Base-by-base conservation (phyloP, 257 asterid species). In the Forsythia viridissima region DNA sequence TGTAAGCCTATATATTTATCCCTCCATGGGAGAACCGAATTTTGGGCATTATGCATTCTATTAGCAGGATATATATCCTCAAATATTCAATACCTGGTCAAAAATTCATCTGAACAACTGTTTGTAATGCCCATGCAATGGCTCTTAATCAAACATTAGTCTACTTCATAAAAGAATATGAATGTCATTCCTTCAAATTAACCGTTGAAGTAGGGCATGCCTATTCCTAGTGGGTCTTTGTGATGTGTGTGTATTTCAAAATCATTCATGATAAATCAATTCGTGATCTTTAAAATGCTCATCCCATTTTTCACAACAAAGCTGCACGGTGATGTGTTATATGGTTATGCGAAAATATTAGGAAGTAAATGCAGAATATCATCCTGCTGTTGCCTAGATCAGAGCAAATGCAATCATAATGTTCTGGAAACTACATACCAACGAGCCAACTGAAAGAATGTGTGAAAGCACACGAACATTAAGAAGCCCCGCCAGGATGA, bases 401-500 rank as follows among this genome's bases (percentile, higher is more conserved):
- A n/a, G 41, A 75, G 38, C 21, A 65, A 34, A 77, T 72, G 76
- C 69, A 34, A 77, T 43, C 8, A 38, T 16, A 9, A 67, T 66
- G 15, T 21, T 75, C 72, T 6, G 37, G 75, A 70, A 81, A 75
- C 57, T 70, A 77, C 96, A 51, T 95, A 95, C 99, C 97, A 95
- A 83, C 15, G 98, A 77, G 80, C 99, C 99, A 79, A 95, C 99
- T 10, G 98, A 93, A 42, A 95, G 97, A 80, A 95, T 92, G 85
- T 91, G 99, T 6, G 98, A 93, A 84, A 95, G 97, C 65, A 88
- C 88, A 4, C 70, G 94, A 65, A 95, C 97, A 74, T 95, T 92
- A 76, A 95, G 90, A 80, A 93, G 90, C 74, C 98, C 92, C 8
- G 97, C 97, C 91, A 93, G 81, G 82, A 92, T 69, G 82, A 90